Base-by-base conservation (phyloP, 2,329 filamentous ascomycete species). In the Colletotrichum tabaci region DNA sequence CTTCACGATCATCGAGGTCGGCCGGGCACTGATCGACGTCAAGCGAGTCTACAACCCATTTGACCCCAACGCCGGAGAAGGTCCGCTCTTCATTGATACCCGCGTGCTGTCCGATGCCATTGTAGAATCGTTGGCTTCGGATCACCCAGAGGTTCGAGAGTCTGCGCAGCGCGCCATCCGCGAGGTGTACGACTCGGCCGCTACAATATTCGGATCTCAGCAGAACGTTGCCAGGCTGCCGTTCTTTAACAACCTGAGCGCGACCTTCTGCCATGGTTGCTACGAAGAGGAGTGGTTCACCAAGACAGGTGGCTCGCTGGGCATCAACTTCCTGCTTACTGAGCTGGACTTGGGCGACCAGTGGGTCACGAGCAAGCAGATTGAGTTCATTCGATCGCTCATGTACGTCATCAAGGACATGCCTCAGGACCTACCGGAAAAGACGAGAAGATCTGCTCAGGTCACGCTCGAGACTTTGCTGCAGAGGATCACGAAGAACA, bases 261-360 rank as follows among this genome's bases (percentile, higher is more conserved):
- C 91, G 72, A 92, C 91, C 0, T 98, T 98, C 80, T 96, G 94
- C 76, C 96, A 99, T 80, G 95, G 94, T 74, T 99, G 96, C 80
- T 95, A 98, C 77, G 95, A 96, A 77, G 96, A 99, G 80, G 96
- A 99, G 77, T 99, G 97, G 96, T 99, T 98, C 79, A 95, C 95
- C 63, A 99, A 99, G 82, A 93, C 95, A 47, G 96, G 96, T 60
- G 96, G 96, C 49, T 95, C 93, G 65, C 84, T 96, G 23, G 97
- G 97, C 66, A 98, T 99, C 77, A 92, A 94, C 77, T 92, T 97
- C 67, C 85, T 99, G 69, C 91, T 96, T 42, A 96, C 94, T 2
- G 92, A 96, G 75, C 86, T 98, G 66, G 91, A 96, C 64, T 87
- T 99, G 57, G 94, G 94, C 52, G 93, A 97, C 77, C 80, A 85